These are phyloP conservation scores for Penicillium corylophilum DNA, from an alignment of 2,329 filamentous ascomycete species.

Conservation along the genomic window DNA sequence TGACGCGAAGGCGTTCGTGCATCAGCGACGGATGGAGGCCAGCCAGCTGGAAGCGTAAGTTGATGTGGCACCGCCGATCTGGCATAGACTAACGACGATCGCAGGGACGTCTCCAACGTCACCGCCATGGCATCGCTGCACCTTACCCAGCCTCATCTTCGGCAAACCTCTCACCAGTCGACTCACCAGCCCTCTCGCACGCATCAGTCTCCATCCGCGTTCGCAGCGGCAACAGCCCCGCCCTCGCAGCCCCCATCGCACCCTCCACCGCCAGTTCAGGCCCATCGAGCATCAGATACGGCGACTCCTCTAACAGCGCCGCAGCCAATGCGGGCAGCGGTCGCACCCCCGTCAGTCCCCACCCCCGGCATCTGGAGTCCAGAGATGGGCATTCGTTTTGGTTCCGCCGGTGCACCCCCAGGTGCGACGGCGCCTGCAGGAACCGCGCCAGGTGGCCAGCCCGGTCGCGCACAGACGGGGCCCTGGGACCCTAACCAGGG, in stretches of 20 bases:
- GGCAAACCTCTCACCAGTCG: constrained; percentile 34
- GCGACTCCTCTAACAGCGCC: constrained; percentile 47
- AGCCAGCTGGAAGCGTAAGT: constrained; percentile 72
- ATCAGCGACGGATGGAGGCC: constrained; percentile 77
- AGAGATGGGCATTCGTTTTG: constrained; percentile 77
- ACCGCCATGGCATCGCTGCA: constrained; percentile 59
- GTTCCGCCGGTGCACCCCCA: constrained; percentile 41
- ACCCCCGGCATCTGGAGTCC: constrained; percentile 71
- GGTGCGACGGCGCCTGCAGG: constrained; percentile 23
- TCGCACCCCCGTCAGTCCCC: constrained; percentile 54
- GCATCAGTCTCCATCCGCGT: constrained; percentile 34
- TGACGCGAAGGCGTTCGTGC: constrained; percentile 73
- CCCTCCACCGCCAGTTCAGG: constrained; percentile 45
- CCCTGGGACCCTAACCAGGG: constrained; percentile 62
- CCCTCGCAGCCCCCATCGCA: constrained; percentile 41
- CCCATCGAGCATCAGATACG: constrained; percentile 36
- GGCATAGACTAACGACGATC: constrained; percentile 2
- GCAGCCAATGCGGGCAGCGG: constrained; percentile 44
- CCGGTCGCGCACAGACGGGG: constrained; percentile 30
- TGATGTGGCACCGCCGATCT: not conserved
- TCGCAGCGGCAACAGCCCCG: constrained; percentile 19
- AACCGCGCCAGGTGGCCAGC: constrained; percentile 20
- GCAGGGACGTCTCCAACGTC: constrained; percentile 55
- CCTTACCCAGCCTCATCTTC: constrained; percentile 39
- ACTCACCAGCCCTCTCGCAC: constrained; percentile 32